These are phyloP conservation scores for Dichomitus squalens DNA, from an alignment of 1,284 basidiomycete species.

Conservation along the genomic window DNA sequence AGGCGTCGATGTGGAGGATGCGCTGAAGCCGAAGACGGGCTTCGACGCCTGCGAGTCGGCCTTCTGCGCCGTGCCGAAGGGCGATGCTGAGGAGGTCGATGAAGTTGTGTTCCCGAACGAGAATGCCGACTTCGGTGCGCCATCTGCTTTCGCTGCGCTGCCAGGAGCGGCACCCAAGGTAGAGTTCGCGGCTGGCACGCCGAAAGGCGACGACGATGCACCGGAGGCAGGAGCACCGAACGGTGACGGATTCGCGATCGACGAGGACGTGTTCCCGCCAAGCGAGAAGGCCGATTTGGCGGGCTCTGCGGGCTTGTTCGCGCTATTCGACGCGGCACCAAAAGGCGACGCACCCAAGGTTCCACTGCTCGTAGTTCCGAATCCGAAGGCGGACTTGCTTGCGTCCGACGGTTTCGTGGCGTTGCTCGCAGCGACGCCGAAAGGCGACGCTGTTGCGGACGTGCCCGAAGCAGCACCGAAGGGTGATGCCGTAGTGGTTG, in stretches of 20 bases:
- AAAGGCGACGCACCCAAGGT: no score
- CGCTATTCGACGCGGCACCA: constrained; percentile 5
- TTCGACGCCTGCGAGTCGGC: constrained; percentile 1
- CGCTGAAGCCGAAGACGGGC: constrained; percentile 1
- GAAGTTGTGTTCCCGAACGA: constrained; percentile 9
- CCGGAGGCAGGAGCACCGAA: constrained; percentile 1
- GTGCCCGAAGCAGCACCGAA: neutral
- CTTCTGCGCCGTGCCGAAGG: neutral
- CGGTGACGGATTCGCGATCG: constrained; percentile 2
- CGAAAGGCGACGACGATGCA: neutral
- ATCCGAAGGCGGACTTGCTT: neutral
- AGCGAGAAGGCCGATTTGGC: neutral
- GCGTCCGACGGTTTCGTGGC: neutral
- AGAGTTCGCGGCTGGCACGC: constrained; percentile 2
- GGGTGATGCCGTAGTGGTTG: neutral
- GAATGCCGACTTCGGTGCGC: constrained; percentile 18
- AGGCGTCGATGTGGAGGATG: constrained; percentile 1
- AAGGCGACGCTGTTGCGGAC: neutral
- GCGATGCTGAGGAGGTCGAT: neutral
- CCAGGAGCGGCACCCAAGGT: constrained; percentile 10
- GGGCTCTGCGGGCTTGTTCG: neutral
- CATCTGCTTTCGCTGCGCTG: constrained; percentile 9
- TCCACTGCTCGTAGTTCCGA: neutral
- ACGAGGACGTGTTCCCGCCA: neutral
- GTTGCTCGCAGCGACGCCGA: neutral